Conservation (phyloP, 805 yeast species). For the Zygotorulaspora chibaensis region DNA sequence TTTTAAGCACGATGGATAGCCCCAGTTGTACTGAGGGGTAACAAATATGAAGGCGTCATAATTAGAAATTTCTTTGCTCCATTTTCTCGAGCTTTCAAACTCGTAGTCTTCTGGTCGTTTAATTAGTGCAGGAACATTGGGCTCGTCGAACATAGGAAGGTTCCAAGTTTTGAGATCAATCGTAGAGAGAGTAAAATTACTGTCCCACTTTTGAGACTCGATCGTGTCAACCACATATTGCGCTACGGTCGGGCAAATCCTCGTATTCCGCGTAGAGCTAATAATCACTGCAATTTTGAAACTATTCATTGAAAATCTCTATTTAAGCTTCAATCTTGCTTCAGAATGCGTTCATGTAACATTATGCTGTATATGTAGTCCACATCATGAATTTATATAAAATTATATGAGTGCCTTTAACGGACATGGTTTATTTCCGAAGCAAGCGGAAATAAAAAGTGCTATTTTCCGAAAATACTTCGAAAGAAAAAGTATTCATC, state of each 20-base stretch:
- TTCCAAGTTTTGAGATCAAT: conserved; percentile 32
- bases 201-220: conserved; percentile 1
- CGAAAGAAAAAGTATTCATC: too few relatives aligned
- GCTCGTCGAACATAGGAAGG: conserved; percentile 33
- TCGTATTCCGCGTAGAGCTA: conserved; percentile 18
- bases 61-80: conserved; percentile 27
- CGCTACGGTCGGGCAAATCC: conserved; percentile 19
- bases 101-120: conserved; percentile 21
- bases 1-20: conserved; percentile 38
- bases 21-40: conserved; percentile 39
- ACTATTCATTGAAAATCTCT: background rate
- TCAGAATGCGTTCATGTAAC: too few relatives aligned
- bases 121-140: conserved; percentile 26
- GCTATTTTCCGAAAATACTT: too few relatives aligned
- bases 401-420: too few relatives aligned
- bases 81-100: conserved; percentile 24
- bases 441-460: too few relatives aligned
- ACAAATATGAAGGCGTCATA: conserved; percentile 35
- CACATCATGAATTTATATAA: too few relatives aligned
- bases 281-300: conserved; percentile 16
- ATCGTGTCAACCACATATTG: conserved; percentile 14
- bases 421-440: too few relatives aligned
- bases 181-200: conserved; percentile 1
- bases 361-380: too few relatives aligned
- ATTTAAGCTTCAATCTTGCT: too few relatives aligned